These are phyloP conservation scores for Wickerhamomyces bovis DNA, from an alignment of 805 yeast genomes.

Conservation along the genomic window DNA sequence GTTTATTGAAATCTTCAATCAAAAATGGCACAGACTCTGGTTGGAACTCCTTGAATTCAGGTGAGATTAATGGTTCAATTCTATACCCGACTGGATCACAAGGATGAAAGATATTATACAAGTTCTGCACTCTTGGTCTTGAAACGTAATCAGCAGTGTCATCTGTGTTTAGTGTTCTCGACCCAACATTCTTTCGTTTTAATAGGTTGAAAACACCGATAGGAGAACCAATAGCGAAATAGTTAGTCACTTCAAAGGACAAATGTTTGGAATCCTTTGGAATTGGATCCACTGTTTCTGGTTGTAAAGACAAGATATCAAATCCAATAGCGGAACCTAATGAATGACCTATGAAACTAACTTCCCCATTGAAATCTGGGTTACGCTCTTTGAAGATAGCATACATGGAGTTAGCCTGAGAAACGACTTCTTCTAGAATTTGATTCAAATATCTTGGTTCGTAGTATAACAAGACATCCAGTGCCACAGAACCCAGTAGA, in stretches of 20 bases:
- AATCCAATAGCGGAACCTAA: slow-evolving; percentile 82
- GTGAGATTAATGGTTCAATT: slow-evolving; percentile 72
- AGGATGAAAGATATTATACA: slow-evolving; percentile 82
- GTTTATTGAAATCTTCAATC: slow-evolving; percentile 31
- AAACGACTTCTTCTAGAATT: slow-evolving; percentile 56
- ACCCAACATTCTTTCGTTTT: slow-evolving; percentile 52
- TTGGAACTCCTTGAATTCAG: slow-evolving; percentile 39
- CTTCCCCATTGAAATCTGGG: slow-evolving; percentile 72
- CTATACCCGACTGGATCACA: slow-evolving; percentile 91
- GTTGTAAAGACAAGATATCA: slow-evolving; percentile 58
- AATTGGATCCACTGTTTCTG: slow-evolving; percentile 14
- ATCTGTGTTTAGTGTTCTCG: slow-evolving; percentile 25
- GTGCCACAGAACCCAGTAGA: slow-evolving; percentile 76
- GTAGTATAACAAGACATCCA: slow-evolving; percentile 76
- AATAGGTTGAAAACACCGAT: slow-evolving; percentile 80
- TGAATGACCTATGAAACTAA: slow-evolving; percentile 86
- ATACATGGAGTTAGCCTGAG: slow-evolving; percentile 59
- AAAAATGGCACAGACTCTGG: slow-evolving; percentile 57
- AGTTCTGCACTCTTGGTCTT: slow-evolving; percentile 52
- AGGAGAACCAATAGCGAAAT: slow-evolving; percentile 86
- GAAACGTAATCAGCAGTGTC: slow-evolving; percentile 8
- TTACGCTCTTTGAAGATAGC: slow-evolving; percentile 51
- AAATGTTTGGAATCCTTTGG: slow-evolving; percentile 35
- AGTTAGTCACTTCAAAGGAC: slow-evolving; percentile 65
- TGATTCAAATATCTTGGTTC: slow-evolving; percentile 61